Percentiles rank a stretch among this genome's conserved stretches.
Evolutionary conservation across 495 filamentous ascomycete species (phyloP).

Genomic region (Aspergillus sclerotioniger): DNA sequence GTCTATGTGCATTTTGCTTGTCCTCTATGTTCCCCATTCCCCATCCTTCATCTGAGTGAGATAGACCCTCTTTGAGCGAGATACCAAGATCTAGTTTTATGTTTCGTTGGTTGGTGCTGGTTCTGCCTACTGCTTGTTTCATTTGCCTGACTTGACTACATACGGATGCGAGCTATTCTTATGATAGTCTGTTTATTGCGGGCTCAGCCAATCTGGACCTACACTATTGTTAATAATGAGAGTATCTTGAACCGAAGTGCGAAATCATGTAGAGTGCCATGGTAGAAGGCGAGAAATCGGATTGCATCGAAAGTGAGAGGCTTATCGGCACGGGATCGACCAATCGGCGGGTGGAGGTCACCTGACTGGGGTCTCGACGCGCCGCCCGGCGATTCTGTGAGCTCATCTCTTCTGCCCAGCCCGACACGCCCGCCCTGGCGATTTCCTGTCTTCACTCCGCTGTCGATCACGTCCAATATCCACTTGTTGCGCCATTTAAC

Average conservation of each 20-base stretch:
- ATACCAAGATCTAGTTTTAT: slow-evolving; percentile 44
- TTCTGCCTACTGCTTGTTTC: slow-evolving; percentile 7
- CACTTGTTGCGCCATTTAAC: neutral
- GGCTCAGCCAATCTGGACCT: neutral
- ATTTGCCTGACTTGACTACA: neutral
- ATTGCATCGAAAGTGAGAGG: slow-evolving; percentile 1
- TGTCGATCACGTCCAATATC: neutral
- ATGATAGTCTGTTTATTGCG: neutral
- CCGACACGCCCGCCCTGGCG: slow-evolving; percentile 19
- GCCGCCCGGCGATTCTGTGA: slow-evolving; percentile 29
- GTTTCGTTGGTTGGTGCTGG: slow-evolving; percentile 13
- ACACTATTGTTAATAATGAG: neutral
- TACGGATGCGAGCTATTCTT: neutral
- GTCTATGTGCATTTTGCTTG: slow-evolving; percentile 37
- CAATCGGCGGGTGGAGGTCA: slow-evolving; percentile 23
- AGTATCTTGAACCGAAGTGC: neutral
- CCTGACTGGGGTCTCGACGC: slow-evolving; percentile 41
- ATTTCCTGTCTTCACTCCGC: neutral
- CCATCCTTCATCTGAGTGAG: slow-evolving; percentile 38
- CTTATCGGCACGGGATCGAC: slow-evolving; percentile 16
- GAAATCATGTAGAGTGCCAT: neutral
- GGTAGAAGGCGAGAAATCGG: neutral
- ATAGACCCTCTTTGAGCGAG: slow-evolving; percentile 48
- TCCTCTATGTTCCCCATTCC: slow-evolving; percentile 27
- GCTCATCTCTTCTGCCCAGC: slow-evolving; percentile 34